These are phyloP conservation scores for Tolypocladium sp. DNA, from an alignment of 2,329 filamentous ascomycete genomes.

Conservation along the genomic window DNA sequence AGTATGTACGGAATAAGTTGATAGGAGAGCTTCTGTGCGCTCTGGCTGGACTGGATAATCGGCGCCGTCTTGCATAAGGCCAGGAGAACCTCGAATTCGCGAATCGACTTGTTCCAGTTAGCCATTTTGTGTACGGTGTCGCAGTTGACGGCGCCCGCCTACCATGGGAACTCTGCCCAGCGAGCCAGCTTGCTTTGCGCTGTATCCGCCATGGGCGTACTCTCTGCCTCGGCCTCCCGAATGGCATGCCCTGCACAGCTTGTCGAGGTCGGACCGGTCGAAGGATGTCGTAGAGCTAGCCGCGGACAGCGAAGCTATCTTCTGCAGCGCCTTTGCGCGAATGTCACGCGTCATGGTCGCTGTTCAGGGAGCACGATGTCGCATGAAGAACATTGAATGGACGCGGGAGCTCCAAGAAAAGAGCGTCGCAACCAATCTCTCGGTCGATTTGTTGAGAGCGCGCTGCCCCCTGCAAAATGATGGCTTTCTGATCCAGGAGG, in stretches of 20 bases:
- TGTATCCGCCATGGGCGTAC: constrained; percentile 37
- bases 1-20: constrained; percentile 80
- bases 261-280: constrained; percentile 55
- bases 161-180: constrained; percentile 54
- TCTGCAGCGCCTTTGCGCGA: constrained; percentile 53
- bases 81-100: constrained; percentile 85
- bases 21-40: constrained; percentile 67
- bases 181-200: constrained; percentile 25
- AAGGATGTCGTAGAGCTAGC: constrained; percentile 42
- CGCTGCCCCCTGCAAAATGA: background rate
- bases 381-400: background rate
- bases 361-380: background rate
- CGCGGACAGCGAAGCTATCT: constrained; percentile 55
- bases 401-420: background rate
- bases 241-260: constrained; percentile 49
- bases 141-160: constrained; percentile 8
- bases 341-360: constrained; percentile 43
- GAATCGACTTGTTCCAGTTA: constrained; percentile 53
- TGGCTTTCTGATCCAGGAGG: background rate
- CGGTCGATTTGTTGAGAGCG: background rate
- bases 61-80: constrained; percentile 87
- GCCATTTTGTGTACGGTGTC: background rate
- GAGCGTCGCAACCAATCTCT: background rate
- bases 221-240: constrained; percentile 33
- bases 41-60: constrained; percentile 57